Conservation (phyloP, 1,284 basidiomycete species). For the Trichosporon faecale region DNA sequence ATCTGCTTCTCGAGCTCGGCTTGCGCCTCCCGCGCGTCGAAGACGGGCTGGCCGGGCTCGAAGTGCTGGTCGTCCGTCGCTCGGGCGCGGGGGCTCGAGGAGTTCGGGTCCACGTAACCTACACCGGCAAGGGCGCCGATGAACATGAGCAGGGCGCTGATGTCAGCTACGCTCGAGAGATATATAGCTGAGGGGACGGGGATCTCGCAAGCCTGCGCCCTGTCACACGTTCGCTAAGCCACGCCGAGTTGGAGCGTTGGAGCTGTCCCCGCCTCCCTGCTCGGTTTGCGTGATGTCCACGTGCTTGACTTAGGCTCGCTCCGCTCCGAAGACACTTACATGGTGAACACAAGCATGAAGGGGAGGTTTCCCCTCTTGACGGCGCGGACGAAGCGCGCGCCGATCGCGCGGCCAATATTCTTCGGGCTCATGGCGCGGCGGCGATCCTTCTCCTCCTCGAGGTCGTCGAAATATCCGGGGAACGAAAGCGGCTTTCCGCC, state of each 20-base stretch:
- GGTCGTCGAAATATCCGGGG: not conserved
- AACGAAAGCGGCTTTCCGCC: not conserved
- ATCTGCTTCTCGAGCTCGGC: slow-evolving; percentile 29
- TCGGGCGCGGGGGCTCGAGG: slow-evolving; percentile 5
- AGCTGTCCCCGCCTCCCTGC: no score
- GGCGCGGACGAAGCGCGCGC: slow-evolving; percentile 28
- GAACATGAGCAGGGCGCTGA: slow-evolving; percentile 49
- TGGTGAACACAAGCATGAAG: slow-evolving; percentile 40
- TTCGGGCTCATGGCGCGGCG: slow-evolving; percentile 9
- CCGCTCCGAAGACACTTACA: slow-evolving; percentile 25
- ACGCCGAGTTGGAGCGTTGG: no score
- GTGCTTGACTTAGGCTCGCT: not conserved
- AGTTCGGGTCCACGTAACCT: slow-evolving; percentile 43
- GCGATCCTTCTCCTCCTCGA: not conserved
- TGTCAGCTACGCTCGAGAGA: no score
- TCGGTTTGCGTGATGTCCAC: no score
- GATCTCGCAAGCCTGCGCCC: no score
- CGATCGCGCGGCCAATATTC: slow-evolving; percentile 35
- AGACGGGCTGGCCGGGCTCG: slow-evolving; percentile 38
- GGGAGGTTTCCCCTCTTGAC: slow-evolving; percentile 39
- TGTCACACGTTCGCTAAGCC: no score
- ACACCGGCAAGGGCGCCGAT: slow-evolving; percentile 49
- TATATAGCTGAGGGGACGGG: no score
- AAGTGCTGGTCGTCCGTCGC: slow-evolving; percentile 25
- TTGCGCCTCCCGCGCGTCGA: slow-evolving; percentile 31